Evolutionary conservation across 805 yeast species (phyloP).

Genomic region (Maudiozyma serrabonitensis): DNA sequence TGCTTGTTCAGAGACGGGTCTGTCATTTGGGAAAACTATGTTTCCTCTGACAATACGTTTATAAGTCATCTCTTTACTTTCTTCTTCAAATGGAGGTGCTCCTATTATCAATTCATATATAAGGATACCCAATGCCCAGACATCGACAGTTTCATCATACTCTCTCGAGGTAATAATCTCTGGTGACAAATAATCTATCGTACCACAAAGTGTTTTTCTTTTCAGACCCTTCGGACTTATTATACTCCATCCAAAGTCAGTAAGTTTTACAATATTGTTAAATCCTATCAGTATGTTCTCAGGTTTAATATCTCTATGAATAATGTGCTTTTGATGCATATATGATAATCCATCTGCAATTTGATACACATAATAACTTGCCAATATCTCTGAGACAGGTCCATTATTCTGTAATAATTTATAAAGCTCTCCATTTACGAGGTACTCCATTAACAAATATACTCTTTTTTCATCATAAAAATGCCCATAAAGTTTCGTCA

Average conservation of each 20-base stretch:
- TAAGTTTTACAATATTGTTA: constrained; percentile 67
- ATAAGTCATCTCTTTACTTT: constrained; percentile 66
- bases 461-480: constrained; percentile 76
- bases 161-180: constrained; percentile 82
- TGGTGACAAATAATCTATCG: constrained; percentile 89
- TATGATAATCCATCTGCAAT: constrained; percentile 72
- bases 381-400: constrained; percentile 61
- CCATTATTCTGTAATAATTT: constrained; percentile 55
- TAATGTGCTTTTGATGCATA: constrained; percentile 68
- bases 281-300: constrained; percentile 78
- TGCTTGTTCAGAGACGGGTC: constrained; percentile 55
- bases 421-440: constrained; percentile 80
- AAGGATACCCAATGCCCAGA: constrained; percentile 88
- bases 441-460: constrained; percentile 75
- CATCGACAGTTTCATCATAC: constrained; percentile 71
- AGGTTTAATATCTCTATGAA: constrained; percentile 91
- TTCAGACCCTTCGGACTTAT: constrained; percentile 44
- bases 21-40: constrained; percentile 55
- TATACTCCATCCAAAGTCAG: constrained; percentile 97
- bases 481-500: constrained; percentile 74
- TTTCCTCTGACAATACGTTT: constrained; percentile 72
- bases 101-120: constrained; percentile 84
- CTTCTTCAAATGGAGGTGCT: constrained; percentile 85
- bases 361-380: constrained; percentile 73
- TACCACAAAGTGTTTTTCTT: constrained; percentile 85